These are phyloP conservation scores for Hyaloscypha bicolor DNA, from an alignment of 495 filamentous ascomycete genomes.

Conservation along the genomic window DNA sequence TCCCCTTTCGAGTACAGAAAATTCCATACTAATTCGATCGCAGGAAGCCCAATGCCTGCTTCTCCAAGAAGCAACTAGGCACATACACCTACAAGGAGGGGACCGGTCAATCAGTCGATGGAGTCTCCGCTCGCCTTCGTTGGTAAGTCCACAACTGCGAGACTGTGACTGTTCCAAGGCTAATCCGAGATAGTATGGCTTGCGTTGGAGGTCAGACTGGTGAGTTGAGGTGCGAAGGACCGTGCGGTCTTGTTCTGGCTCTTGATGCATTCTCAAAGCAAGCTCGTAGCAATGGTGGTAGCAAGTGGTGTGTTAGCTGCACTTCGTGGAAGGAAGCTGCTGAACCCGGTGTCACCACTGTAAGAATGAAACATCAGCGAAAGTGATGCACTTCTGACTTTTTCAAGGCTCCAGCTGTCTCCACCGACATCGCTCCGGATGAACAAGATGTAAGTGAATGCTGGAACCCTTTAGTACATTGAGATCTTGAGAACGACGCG, in stretches of 20 bases:
- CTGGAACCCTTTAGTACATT: not conserved
- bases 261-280: slow-evolving; percentile 57
- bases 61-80: slow-evolving; percentile 1
- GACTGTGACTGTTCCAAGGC: no score
- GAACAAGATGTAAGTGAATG: not conserved
- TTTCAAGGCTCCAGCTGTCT: not conserved
- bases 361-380: not conserved
- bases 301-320: slow-evolving; percentile 58
- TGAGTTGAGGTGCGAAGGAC: slow-evolving; percentile 39
- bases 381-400: not conserved
- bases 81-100: not conserved
- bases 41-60: not conserved
- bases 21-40: no score
- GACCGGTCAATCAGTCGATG: slow-evolving; percentile 8
- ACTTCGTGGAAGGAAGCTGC: slow-evolving; percentile 42
- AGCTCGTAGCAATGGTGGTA: slow-evolving; percentile 50
- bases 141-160: no score
- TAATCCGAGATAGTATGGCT: slow-evolving; percentile 2
- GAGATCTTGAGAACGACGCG: no score
- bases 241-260: slow-evolving; percentile 50
- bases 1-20: not conserved
- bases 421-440: not conserved
- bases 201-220: slow-evolving; percentile 33
- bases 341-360: slow-evolving; percentile 16
- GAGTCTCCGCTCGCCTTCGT: slow-evolving; percentile 14